Evolutionary conservation across 768 basidiomycete species (phyloP), one percentile per base, ranked within the genome.

Genomic region (Leccinum variicolor): DNA sequence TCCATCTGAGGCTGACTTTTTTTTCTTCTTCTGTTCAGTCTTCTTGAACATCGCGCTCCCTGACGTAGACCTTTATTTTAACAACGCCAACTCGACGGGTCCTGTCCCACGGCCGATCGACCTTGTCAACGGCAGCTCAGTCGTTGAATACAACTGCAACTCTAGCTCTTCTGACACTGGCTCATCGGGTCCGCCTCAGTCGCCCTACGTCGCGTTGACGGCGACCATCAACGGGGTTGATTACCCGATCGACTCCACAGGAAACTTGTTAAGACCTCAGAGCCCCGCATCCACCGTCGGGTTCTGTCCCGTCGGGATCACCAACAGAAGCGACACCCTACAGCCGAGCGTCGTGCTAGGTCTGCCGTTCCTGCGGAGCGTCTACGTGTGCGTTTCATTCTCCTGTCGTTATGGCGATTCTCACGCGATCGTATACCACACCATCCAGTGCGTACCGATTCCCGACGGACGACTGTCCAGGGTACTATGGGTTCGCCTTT

Each of bases 401-500:
- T 26, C 2, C 26, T 33, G 15, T 36, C 9, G n/a, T 19, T 26
- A 28, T 39, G 25, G 3, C 17, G 19, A 14, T 28, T 50, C 43
- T 51, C 31, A 63, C 19, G 33, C 36, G 31, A 50, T 39, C 25
- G 8, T 25, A 25, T 17, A 10, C 39, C 9, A 26, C 6, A 28
- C 2, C 4, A 34, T 3, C 3, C 29, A 72, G 71, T 4, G 72
- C 71, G 14, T 73, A 72, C 54, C 70, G 72, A 28, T 73, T 72
- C 53, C 70, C 68, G 6, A 72, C 66, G 4, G 68, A 47, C 4
- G 33, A 51, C 31, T 73, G 70, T 47, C 70, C 70, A 3, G 71
- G 63, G 6, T 70, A 70, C 45, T 72, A 73, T 14, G 70, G 70
- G 29, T 72, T 72, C 28, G 71, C 72, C 6, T 72, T 73, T 36